Evolutionary conservation across 805 yeast genomes (phyloP).

Genomic region (Hagleromyces aurorensis): DNA sequence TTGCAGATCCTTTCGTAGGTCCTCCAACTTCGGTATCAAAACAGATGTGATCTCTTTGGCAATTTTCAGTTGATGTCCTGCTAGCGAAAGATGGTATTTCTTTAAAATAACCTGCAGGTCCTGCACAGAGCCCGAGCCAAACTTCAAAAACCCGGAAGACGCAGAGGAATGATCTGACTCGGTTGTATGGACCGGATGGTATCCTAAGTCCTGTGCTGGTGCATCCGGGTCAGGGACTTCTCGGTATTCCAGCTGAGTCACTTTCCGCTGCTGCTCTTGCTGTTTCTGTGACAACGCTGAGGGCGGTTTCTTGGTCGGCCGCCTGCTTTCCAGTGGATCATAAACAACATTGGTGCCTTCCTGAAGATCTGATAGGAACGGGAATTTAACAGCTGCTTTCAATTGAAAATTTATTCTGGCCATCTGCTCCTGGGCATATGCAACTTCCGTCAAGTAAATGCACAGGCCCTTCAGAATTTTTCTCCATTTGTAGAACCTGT

Average conservation of each 20-base stretch:
- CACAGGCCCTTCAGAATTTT: conserved; percentile 63
- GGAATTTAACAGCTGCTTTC: conserved; percentile 53
- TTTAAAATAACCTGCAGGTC: conserved; percentile 66
- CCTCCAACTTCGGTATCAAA: conserved; percentile 52
- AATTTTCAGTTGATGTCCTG: conserved; percentile 45
- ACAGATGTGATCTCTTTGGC: conserved; percentile 47
- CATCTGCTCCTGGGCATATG: conserved; percentile 74
- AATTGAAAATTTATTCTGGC: conserved; percentile 58
- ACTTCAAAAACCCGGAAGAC: conserved; percentile 51
- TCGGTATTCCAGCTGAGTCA: conserved; percentile 4
- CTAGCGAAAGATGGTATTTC: conserved; percentile 54
- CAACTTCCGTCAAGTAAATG: conserved; percentile 63
- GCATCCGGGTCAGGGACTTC: conserved; percentile 5
- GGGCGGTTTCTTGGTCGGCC: conserved; percentile 28
- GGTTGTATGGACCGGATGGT: conserved; percentile 8
- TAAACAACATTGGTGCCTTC: conserved; percentile 33
- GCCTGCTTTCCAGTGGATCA: conserved; percentile 43
- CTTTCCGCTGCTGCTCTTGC: conserved; percentile 5
- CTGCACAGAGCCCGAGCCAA: conserved; percentile 69
- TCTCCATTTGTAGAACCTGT: conserved; percentile 77
- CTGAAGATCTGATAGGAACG: conserved; percentile 31
- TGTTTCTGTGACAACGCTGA: conserved; percentile 20
- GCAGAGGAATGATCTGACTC: conserved; percentile 20
- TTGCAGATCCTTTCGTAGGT: conserved; percentile 57
- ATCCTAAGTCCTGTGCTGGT: conserved; percentile 6